phyloP scores from a whole-genome alignment of 495 filamentous ascomycete genomes.

The Jackrogersella minutella region DNA sequence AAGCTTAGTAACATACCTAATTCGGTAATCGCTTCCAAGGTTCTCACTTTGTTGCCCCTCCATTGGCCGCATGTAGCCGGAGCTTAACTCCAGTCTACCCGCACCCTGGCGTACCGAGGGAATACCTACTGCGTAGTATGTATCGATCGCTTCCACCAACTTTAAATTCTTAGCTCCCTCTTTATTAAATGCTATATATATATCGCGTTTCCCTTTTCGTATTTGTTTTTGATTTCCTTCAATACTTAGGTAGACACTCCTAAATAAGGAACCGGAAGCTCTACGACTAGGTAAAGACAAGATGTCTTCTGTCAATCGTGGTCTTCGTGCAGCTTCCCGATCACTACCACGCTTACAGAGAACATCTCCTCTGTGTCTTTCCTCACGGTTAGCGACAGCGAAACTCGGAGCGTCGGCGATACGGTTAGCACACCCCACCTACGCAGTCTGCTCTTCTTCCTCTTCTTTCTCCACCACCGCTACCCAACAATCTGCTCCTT shows the following conservation, averaged over 20 bases:
- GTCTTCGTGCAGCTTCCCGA: slow-evolving; percentile 45
- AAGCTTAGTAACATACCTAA: too few species aligned
- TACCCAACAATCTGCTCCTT: slow-evolving; percentile 60
- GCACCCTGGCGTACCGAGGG: slow-evolving; percentile 34
- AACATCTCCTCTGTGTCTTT: slow-evolving; percentile 24
- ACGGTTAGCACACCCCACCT: slow-evolving; percentile 22
- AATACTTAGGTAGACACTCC: slow-evolving; percentile 3
- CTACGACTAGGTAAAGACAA: slow-evolving; percentile 12
- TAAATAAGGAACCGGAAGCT: slow-evolving; percentile 6
- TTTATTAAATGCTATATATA: neutral
- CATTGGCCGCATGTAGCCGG: slow-evolving; percentile 38
- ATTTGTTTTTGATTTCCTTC: neutral
- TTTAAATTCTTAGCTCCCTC: neutral
- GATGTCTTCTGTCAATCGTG: slow-evolving; percentile 47
- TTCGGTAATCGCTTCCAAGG: too few species aligned
- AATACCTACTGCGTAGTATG: too few species aligned
- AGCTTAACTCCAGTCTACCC: slow-evolving; percentile 12
- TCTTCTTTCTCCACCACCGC: slow-evolving; percentile 65
- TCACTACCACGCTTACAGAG: slow-evolving; percentile 39
- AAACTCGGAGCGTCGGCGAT: slow-evolving; percentile 39
- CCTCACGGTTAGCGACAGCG: slow-evolving; percentile 25
- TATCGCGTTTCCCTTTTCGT: neutral
- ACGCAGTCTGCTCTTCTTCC: slow-evolving; percentile 20
- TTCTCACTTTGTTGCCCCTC: slow-evolving; percentile 23
- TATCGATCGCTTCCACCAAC: too few species aligned